Base-by-base conservation (phyloP, 2,329 filamentous ascomycete species). In the Coniochaeta hoffmannii region DNA sequence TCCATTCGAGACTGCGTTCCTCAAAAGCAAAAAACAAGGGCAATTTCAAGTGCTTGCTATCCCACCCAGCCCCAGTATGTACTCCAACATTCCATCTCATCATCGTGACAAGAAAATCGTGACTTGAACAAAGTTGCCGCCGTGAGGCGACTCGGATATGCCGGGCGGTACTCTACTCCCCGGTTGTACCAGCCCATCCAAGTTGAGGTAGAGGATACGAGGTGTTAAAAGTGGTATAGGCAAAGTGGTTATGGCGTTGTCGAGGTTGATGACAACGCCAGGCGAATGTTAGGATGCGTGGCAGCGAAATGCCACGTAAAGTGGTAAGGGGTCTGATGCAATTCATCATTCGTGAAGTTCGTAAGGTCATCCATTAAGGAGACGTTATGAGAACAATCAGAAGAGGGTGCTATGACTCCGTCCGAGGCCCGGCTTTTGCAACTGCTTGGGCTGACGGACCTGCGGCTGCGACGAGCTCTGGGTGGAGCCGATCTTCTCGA, bases 401-500 rank as follows among this genome's bases (percentile, higher is more conserved):
- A 62, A 64, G 4, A 53, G 55, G 12, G 61, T 70, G 49, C 65
- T 72, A 60, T 66, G 71, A 57, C 67, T 73, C 56, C 69, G 71
- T 58, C 66, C 68, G 53, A 71, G 59, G 44, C 58, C 59, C 44
- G 72, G 70, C 60, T 73, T 75, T 28, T 64, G 66, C 15, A 59
- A 50, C 53, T 65, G 63, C 49, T 65, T 64, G 54, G 65, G 14
- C 36, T 46, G 9, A 38, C 44, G 51, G 22, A 46, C 10, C 15
- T 60, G 54, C 24, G 62, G 56, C 55, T 61, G 61, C 60, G 56
- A 51, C 8, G 49, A 32, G 31, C 28, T 63, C 44, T 59, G 72
- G 60, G 66, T 74, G 49, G 75, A 73, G 50, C 87, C 87, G 66
- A 91, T 90, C 72, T 86, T 88, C 66, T 87, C 82, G 63, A 90